phyloP scores from a whole-genome alignment of 345 rosid species.

The Salix viminalis region DNA sequence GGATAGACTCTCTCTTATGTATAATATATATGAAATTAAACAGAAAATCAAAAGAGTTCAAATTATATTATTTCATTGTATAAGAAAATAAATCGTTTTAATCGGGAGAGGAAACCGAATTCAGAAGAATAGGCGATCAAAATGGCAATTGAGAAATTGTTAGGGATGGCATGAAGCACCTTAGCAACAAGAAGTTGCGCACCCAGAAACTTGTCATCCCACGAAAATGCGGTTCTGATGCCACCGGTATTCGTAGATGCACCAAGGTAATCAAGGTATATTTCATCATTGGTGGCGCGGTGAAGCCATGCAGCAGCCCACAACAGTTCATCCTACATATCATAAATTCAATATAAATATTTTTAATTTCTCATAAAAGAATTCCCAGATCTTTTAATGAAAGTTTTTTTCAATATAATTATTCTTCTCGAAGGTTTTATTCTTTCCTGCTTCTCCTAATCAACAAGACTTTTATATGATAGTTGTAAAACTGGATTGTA shows the following conservation, averaged over 20 bases:
- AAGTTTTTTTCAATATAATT: too few relatives aligned
- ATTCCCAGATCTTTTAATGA: too few relatives aligned
- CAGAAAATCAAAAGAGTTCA: background rate
- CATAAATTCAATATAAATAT: too few relatives aligned
- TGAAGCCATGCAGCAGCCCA: slow-evolving; percentile 55
- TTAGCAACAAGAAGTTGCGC: slow-evolving; percentile 36
- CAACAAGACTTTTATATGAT: too few relatives aligned
- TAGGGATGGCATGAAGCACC: slow-evolving; percentile 11
- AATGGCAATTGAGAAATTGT: background rate
- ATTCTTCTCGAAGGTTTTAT: too few relatives aligned
- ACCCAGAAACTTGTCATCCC: slow-evolving; percentile 37
- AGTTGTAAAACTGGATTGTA: too few relatives aligned
- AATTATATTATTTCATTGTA: background rate
- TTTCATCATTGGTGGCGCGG: slow-evolving; percentile 25
- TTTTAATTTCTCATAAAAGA: too few relatives aligned
- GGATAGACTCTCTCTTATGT: too few relatives aligned
- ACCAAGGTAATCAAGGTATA: slow-evolving; percentile 27
- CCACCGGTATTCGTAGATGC: slow-evolving; percentile 14
- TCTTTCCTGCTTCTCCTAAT: too few relatives aligned
- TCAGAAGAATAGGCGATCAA: background rate
- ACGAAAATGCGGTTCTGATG: slow-evolving; percentile 23
- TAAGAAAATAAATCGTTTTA: background rate
- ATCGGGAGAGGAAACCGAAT: background rate
- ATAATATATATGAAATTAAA: background rate
- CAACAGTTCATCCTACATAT: slow-evolving; percentile 34